These are phyloP conservation scores for Sphaerulina populicola DNA, from an alignment of 2,329 filamentous ascomycete species.

Conservation along the genomic window DNA sequence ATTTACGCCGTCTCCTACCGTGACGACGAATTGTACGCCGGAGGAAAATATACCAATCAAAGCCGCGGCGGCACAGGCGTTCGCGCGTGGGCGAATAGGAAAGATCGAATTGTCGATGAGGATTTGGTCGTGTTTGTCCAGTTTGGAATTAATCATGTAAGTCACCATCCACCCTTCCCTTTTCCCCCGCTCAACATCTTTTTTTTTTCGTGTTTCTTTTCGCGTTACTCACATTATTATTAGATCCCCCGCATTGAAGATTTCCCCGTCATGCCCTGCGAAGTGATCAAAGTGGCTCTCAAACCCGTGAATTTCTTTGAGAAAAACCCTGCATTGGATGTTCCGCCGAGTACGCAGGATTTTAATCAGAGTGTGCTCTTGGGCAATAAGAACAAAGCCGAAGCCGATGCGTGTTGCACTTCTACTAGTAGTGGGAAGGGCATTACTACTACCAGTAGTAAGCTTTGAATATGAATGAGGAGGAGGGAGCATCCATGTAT, in stretches of 20 bases:
- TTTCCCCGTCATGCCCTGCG: slow-evolving; percentile 52
- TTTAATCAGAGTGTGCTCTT: slow-evolving; percentile 39
- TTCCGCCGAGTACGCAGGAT: slow-evolving; percentile 43
- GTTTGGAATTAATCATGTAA: slow-evolving; percentile 49
- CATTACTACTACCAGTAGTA: slow-evolving; percentile 2
- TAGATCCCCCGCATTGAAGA: slow-evolving; percentile 47
- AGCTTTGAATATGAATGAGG: slow-evolving; percentile 1
- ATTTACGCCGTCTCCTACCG: slow-evolving; percentile 52
- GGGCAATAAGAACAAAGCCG: slow-evolving; percentile 22
- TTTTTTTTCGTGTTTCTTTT: too few relatives aligned
- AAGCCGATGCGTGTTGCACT: slow-evolving; percentile 4
- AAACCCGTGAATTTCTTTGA: slow-evolving; percentile 53
- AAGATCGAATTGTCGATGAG: slow-evolving; percentile 50
- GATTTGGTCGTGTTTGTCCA: slow-evolving; percentile 52
- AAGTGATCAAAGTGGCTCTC: slow-evolving; percentile 49
- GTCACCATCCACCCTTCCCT: slow-evolving; percentile 49
- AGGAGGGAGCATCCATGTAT: too few relatives aligned
- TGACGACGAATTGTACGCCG: slow-evolving; percentile 52
- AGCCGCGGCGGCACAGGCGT: slow-evolving; percentile 47
- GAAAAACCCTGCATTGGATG: slow-evolving; percentile 52
- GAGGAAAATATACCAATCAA: slow-evolving; percentile 48
- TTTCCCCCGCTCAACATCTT: too few relatives aligned
- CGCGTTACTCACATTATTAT: too few relatives aligned
- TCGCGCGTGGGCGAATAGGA: slow-evolving; percentile 43
- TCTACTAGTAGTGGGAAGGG: not conserved